A percentile compares a stretch with the other conserved stretches of the same genome.
phyloP scores from a whole-genome alignment of 176 grass and related monocot genomes.

The Calamus simplicifolius region DNA sequence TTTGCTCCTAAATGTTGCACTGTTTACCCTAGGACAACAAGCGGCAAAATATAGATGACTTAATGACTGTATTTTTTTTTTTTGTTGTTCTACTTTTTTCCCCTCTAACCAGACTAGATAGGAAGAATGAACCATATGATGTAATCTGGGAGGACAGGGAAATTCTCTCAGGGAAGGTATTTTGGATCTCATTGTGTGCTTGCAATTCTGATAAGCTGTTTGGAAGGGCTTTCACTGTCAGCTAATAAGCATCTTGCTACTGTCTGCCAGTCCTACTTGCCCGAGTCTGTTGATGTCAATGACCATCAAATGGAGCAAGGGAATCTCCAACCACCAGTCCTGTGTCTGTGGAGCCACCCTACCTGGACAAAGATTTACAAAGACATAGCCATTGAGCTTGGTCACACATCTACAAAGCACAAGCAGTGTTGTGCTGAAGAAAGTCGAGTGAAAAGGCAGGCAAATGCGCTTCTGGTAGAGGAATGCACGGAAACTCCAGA shows the following conservation, averaged over 20 bases:
- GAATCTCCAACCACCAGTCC: constrained; percentile 60
- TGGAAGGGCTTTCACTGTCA: background rate
- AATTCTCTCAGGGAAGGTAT: constrained; percentile 73
- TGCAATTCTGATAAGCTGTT: background rate
- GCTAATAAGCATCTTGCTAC: too few relatives aligned
- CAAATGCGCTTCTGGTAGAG: constrained; percentile 9
- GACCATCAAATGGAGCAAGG: constrained; percentile 65
- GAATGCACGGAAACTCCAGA: constrained; percentile 23
- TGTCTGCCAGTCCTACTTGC: constrained; percentile 52
- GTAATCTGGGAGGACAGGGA: constrained; percentile 81
- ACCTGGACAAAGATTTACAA: constrained; percentile 65
- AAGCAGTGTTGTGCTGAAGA: background rate
- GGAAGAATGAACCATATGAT: constrained; percentile 61
- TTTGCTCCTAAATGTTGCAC: too few relatives aligned
- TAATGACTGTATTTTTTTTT: too few relatives aligned
- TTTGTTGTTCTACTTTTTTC: constrained; percentile 6
- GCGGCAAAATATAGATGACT: too few relatives aligned
- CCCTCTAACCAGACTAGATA: constrained; percentile 49
- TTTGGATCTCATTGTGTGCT: background rate
- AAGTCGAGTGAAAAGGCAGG: background rate
- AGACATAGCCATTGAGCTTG: constrained; percentile 39
- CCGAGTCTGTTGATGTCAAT: constrained; percentile 67
- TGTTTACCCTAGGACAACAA: too few relatives aligned
- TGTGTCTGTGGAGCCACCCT: constrained; percentile 79
- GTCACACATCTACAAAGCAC: constrained; percentile 29